Evolutionary conservation across 2,329 filamentous ascomycete genomes (phyloP).

Genomic region (Aspergillus nomiae): DNA sequence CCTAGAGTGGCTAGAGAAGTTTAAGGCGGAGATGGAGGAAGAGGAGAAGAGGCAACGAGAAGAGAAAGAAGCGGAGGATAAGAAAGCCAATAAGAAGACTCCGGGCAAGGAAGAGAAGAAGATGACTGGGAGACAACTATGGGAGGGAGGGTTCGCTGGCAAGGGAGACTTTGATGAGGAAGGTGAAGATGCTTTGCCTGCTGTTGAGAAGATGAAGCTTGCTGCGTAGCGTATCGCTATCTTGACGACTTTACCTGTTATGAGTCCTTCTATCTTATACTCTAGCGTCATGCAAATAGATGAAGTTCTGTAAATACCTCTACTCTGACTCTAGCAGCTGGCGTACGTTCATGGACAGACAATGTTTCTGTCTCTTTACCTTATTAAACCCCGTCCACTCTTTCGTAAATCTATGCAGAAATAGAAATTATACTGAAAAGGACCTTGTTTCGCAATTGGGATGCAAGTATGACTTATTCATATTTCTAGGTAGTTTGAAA

Average conservation of each 20-base stretch:
- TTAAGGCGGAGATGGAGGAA: slow-evolving; percentile 79
- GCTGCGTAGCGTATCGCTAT: slow-evolving; percentile 48
- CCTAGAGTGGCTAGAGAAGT: slow-evolving; percentile 76
- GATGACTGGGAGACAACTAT: slow-evolving; percentile 73
- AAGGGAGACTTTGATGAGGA: slow-evolving; percentile 69
- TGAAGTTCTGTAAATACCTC: slow-evolving; percentile 1
- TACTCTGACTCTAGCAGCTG: background rate
- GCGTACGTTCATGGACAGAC: background rate
- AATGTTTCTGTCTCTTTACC: background rate
- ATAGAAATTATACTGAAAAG: background rate
- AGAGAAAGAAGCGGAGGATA: slow-evolving; percentile 75
- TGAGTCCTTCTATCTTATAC: slow-evolving; percentile 1
- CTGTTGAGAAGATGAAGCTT: slow-evolving; percentile 72
- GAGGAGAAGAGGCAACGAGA: slow-evolving; percentile 64
- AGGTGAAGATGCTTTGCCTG: slow-evolving; percentile 62
- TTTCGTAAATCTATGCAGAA: background rate
- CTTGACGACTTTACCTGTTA: slow-evolving; percentile 11
- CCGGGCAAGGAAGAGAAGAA: slow-evolving; percentile 66
- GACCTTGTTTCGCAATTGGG: background rate
- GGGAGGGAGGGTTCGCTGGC: slow-evolving; percentile 71
- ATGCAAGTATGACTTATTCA: background rate
- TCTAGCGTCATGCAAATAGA: slow-evolving; percentile 3
- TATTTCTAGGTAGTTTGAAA: background rate
- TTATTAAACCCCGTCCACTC: background rate
- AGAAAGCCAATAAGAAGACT: slow-evolving; percentile 80